phyloP scores from a whole-genome alignment of 75 land plant genomes.

The Selaginella moellendorffii region DNA sequence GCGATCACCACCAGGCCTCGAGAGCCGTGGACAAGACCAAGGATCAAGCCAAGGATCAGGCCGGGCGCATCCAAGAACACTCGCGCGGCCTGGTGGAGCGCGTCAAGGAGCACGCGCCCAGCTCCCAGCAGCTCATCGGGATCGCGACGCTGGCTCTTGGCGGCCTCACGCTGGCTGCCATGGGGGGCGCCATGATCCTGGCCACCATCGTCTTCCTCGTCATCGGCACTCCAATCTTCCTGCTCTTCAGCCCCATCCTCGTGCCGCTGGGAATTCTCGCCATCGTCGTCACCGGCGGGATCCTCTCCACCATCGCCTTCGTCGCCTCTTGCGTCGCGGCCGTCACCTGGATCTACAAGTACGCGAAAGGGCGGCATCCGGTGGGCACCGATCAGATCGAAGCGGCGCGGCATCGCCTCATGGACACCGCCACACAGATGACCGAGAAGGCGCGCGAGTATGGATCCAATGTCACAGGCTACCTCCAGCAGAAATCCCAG shows the following conservation, averaged over 20 bases:
- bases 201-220: slow-evolving; percentile 5
- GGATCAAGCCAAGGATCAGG: not conserved
- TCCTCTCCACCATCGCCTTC: slow-evolving; percentile 29
- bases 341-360: slow-evolving; percentile 16
- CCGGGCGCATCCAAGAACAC: not conserved
- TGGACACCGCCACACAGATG: not conserved
- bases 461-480: slow-evolving; percentile 5
- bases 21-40: not conserved
- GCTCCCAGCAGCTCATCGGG: slow-evolving; percentile 44
- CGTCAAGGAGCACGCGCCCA: slow-evolving; percentile 44
- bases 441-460: slow-evolving; percentile 1
- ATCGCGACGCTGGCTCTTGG: slow-evolving; percentile 38
- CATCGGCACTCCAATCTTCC: slow-evolving; percentile 26
- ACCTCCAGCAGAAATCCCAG: not conserved
- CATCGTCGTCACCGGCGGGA: slow-evolving; percentile 22
- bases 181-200: not conserved
- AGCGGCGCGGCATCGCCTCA: slow-evolving; percentile 11
- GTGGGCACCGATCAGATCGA: slow-evolving; percentile 15
- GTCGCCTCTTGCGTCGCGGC: slow-evolving; percentile 25
- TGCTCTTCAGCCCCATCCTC: slow-evolving; percentile 39
- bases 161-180: not conserved
- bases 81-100: slow-evolving; percentile 5
- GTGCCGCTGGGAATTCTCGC: slow-evolving; percentile 28
- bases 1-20: not conserved
- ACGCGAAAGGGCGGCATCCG: slow-evolving; percentile 5